Percentiles rank a stretch among this genome's conserved stretches.
phyloP scores from a whole-genome alignment of 2,329 filamentous ascomycete species.

The Fusarium devonianum region DNA sequence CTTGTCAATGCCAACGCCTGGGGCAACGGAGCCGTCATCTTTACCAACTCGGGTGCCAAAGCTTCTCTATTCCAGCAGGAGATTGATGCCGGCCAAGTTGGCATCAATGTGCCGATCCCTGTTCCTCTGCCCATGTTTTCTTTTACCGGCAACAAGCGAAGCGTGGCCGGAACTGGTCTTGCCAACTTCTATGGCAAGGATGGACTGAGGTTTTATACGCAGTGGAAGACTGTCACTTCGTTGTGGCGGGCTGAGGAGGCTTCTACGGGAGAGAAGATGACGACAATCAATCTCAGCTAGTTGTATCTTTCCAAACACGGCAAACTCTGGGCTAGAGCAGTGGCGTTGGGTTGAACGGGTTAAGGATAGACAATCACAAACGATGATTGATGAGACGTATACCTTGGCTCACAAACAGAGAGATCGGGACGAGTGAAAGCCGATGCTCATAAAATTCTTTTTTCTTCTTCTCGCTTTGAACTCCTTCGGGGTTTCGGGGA shows the following conservation, averaged over 20 bases:
- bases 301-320: no score
- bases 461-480: background rate
- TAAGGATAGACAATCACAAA: no score
- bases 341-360: no score
- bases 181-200: slow-evolving; percentile 92
- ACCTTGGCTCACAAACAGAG: no score
- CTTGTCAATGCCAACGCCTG: slow-evolving; percentile 83
- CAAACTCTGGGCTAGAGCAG: no score
- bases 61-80: slow-evolving; percentile 76
- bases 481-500: slow-evolving; percentile 5
- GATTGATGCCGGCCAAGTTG: slow-evolving; percentile 81
- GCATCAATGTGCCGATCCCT: slow-evolving; percentile 79
- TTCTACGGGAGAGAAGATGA: slow-evolving; percentile 21
- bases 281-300: slow-evolving; percentile 20
- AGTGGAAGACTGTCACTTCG: slow-evolving; percentile 91
- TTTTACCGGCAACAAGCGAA: slow-evolving; percentile 80
- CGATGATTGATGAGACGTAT: no score
- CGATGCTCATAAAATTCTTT: no score
- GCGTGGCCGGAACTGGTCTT: slow-evolving; percentile 83
- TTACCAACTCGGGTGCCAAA: slow-evolving; percentile 75
- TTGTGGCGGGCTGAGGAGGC: slow-evolving; percentile 63
- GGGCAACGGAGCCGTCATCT: slow-evolving; percentile 81
- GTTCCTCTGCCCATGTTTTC: slow-evolving; percentile 70
- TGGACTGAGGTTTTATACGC: slow-evolving; percentile 87
- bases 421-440: no score